Evolutionary conservation across 129 eudicot species (phyloP).

Genomic region (Ambrosia artemisiifolia): DNA sequence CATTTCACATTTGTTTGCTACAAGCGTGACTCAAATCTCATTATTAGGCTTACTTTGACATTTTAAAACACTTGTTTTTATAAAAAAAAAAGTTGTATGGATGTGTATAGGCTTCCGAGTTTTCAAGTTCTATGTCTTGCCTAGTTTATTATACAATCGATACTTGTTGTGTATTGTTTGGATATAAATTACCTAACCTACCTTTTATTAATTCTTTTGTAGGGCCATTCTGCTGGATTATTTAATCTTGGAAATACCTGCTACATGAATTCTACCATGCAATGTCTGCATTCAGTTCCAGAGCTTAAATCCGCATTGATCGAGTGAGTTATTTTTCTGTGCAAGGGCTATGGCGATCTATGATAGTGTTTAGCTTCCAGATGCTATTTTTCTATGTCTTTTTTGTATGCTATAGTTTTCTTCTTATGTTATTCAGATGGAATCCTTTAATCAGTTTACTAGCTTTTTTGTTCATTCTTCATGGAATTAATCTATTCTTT

Average conservation of each 20-base stretch:
- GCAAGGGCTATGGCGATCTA: neutral
- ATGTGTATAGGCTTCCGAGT: neutral
- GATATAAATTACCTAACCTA: no score
- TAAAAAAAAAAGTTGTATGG: neutral
- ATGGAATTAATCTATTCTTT: neutral
- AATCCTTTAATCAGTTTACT: neutral
- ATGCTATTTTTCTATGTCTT: slow-evolving; percentile 1
- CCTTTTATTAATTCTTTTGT: neutral
- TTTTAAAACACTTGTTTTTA: slow-evolving; percentile 3
- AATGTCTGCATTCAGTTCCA: slow-evolving; percentile 90
- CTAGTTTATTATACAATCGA: slow-evolving; percentile 15
- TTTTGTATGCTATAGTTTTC: neutral
- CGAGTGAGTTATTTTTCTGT: slow-evolving; percentile 43
- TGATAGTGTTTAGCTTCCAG: neutral
- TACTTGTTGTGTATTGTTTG: neutral
- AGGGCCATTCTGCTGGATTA: slow-evolving; percentile 98
- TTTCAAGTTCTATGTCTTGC: neutral
- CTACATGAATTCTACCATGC: slow-evolving; percentile 95
- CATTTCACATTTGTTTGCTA: neutral
- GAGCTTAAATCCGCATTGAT: slow-evolving; percentile 88
- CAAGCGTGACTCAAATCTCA: neutral
- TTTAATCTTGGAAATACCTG: slow-evolving; percentile 90
- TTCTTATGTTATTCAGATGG: neutral
- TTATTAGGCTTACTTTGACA: neutral
- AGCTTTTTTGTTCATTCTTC: neutral